Percentiles rank a stretch among this genome's conserved stretches.
phyloP scores from a whole-genome alignment of 2,329 filamentous ascomycete species.

The Fonsecaea nubica region DNA sequence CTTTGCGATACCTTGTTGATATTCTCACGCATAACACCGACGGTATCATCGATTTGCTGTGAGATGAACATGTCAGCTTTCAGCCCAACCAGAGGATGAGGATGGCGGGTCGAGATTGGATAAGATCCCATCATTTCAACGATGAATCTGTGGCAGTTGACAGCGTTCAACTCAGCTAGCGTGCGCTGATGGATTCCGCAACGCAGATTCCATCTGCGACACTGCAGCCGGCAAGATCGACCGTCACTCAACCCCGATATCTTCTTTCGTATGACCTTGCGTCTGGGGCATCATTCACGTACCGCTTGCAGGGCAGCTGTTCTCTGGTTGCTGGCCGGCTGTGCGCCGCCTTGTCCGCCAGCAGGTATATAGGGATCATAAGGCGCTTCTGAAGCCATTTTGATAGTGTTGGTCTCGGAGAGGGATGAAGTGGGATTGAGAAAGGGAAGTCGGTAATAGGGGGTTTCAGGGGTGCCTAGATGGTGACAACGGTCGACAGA shows the following conservation, averaged over 20 bases:
- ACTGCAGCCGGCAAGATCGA: conserved; percentile 16
- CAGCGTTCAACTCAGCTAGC: background rate
- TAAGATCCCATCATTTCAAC: background rate
- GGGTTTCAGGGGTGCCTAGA: background rate
- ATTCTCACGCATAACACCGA: conserved; percentile 95
- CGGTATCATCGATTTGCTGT: conserved; percentile 98
- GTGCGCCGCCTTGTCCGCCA: conserved; percentile 54
- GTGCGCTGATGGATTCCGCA: conserved; percentile 2
- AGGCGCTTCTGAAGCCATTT: conserved; percentile 68
- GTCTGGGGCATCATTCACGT: conserved; percentile 51
- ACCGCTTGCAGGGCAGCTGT: conserved; percentile 83
- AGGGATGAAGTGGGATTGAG: conserved; percentile 5
- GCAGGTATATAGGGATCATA: conserved; percentile 91
- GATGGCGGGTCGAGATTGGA: background rate
- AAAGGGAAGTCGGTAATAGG: conserved; percentile 15
- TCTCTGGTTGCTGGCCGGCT: conserved; percentile 64
- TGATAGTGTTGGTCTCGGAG: conserved; percentile 29
- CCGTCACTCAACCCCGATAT: background rate
- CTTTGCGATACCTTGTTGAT: conserved; percentile 96
- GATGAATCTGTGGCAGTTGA: background rate
- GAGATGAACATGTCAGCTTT: conserved; percentile 11
- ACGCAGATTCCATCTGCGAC: conserved; percentile 18
- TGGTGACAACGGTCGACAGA: background rate
- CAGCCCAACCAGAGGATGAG: background rate
- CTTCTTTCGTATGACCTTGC: conserved; percentile 1